A percentile compares a stretch with the other conserved stretches of the same genome.
phyloP scores from a whole-genome alignment of 345 rosid species.

The Populus nigra region DNA sequence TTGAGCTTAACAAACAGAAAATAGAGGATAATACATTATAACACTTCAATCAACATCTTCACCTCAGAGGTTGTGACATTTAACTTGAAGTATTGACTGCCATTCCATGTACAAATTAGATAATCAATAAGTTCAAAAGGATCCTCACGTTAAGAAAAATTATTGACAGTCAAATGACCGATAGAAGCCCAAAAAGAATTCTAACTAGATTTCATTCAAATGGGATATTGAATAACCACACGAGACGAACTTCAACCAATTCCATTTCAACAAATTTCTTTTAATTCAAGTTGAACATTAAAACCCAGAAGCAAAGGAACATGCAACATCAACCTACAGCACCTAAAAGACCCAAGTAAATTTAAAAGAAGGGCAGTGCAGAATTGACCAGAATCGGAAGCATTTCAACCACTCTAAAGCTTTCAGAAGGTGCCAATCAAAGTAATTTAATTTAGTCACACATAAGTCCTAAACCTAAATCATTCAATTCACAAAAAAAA shows the following conservation, averaged over 20 bases:
- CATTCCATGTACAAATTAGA: neutral
- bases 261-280: too few species aligned
- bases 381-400: neutral
- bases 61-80: neutral
- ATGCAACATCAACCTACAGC: neutral
- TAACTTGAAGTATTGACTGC: neutral
- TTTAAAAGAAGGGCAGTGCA: neutral
- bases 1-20: neutral
- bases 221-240: neutral
- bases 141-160: neutral
- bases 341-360: neutral
- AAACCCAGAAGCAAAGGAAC: neutral
- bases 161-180: neutral
- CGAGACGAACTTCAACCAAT: neutral
- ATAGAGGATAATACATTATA: neutral
- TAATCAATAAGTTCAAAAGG: neutral
- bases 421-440: neutral
- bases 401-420: neutral
- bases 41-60: neutral
- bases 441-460: neutral
- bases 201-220: too few species aligned
- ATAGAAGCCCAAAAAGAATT: too few species aligned
- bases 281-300: neutral
- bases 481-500: neutral
- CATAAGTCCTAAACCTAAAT: neutral